A percentile compares a stretch with the other conserved stretches of the same genome.
Conservation (phyloP, 2,329 filamentous ascomycete species). For the Cryphonectria nitschkei region DNA sequence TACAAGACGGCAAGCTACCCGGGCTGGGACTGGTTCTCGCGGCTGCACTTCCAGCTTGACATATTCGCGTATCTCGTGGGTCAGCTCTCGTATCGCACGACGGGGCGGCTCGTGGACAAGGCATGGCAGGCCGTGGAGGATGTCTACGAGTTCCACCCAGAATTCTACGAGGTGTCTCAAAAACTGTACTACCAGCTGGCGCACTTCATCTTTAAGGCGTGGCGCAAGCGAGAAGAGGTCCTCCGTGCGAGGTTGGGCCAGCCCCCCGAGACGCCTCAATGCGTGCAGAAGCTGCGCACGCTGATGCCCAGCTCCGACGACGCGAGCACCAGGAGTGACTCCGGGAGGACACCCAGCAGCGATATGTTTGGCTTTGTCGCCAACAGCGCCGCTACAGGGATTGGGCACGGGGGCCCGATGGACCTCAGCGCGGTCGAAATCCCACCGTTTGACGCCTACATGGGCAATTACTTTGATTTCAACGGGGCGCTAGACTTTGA, state of each 20-base stretch:
- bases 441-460: slow-evolving; percentile 46
- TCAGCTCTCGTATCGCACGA: slow-evolving; percentile 54
- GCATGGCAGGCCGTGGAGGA: slow-evolving; percentile 54
- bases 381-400: background rate
- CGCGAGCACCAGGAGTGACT: slow-evolving; percentile 39
- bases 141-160: slow-evolving; percentile 53
- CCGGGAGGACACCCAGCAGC: slow-evolving; percentile 28
- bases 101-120: slow-evolving; percentile 55
- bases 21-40: slow-evolving; percentile 60
- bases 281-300: slow-evolving; percentile 49
- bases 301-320: slow-evolving; percentile 42
- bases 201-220: slow-evolving; percentile 54
- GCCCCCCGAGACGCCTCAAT: slow-evolving; percentile 47
- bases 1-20: slow-evolving; percentile 48
- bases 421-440: slow-evolving; percentile 30
- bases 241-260: slow-evolving; percentile 40
- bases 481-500: slow-evolving; percentile 49
- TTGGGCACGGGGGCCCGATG: slow-evolving; percentile 9
- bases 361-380: slow-evolving; percentile 9
- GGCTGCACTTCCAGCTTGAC: slow-evolving; percentile 59
- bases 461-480: slow-evolving; percentile 50
- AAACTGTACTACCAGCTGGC: slow-evolving; percentile 51
- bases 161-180: slow-evolving; percentile 52
- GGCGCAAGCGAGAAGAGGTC: slow-evolving; percentile 53
- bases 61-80: slow-evolving; percentile 59